Evolutionary conservation across 176 grass and related monocot genomes (phyloP).

Genomic region (Chrysopogon serrulatus): DNA sequence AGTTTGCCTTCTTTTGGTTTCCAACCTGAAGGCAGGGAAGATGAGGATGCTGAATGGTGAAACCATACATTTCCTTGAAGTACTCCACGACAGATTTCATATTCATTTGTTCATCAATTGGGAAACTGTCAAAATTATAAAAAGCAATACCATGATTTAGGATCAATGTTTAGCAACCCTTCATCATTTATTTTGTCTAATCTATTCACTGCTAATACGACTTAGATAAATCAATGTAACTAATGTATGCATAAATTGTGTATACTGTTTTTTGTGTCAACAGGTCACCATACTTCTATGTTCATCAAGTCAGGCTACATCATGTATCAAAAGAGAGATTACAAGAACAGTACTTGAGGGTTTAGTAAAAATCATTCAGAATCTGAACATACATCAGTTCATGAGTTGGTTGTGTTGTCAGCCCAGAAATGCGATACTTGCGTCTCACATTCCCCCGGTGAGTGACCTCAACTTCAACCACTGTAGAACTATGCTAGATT

Average conservation of each 20-base stretch:
- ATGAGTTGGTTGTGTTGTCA: slow-evolving; percentile 87
- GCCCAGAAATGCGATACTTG: slow-evolving; percentile 90
- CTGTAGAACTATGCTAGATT: slow-evolving; percentile 37
- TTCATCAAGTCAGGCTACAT: neutral
- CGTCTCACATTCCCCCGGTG: slow-evolving; percentile 95
- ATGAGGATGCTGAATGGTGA: slow-evolving; percentile 87
- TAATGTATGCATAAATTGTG: neutral
- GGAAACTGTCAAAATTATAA: slow-evolving; percentile 53
- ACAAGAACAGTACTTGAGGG: neutral
- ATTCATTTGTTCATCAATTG: slow-evolving; percentile 99
- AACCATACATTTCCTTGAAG: slow-evolving; percentile 99
- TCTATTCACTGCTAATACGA: neutral
- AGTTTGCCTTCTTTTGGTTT: slow-evolving; percentile 98
- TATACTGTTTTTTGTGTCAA: neutral
- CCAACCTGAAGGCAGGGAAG: slow-evolving; percentile 98
- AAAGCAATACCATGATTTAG: neutral
- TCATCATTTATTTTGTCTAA: neutral
- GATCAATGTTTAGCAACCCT: neutral
- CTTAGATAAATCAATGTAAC: neutral
- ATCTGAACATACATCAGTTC: slow-evolving; percentile 75
- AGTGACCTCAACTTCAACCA: slow-evolving; percentile 95
- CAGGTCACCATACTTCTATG: neutral
- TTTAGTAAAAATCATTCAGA: neutral
- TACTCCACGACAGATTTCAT: slow-evolving; percentile 99
- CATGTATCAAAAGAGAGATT: neutral